Conservation (phyloP, 129 eudicot genomes). For the Flaveria brownii region DNA sequence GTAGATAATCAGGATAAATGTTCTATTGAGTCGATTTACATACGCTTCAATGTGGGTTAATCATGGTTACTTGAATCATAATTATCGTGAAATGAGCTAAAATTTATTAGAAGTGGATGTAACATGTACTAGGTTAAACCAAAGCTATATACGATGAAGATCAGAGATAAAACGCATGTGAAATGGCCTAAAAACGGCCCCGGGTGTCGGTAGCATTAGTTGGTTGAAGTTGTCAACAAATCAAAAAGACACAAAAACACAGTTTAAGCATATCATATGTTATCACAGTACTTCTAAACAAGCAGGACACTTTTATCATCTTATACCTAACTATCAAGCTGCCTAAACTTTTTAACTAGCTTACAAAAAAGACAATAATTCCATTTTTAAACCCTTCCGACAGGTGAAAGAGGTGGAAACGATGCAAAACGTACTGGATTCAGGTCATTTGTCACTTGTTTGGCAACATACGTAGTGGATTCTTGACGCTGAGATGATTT, state of each 20-base stretch:
- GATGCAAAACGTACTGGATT: slow-evolving; percentile 48
- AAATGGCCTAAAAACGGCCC: too few species aligned
- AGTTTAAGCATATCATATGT: slow-evolving; percentile 12
- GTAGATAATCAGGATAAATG: too few species aligned
- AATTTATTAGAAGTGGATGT: too few species aligned
- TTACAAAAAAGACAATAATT: slow-evolving; percentile 1
- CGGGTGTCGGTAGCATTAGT: not conserved
- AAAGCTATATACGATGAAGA: too few species aligned
- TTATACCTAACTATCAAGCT: slow-evolving; percentile 21
- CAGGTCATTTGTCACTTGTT: slow-evolving; percentile 34
- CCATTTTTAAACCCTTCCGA: slow-evolving; percentile 36
- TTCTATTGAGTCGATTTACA: too few species aligned
- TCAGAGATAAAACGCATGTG: too few species aligned
- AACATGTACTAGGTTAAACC: too few species aligned
- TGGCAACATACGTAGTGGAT: slow-evolving; percentile 21
- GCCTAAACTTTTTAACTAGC: slow-evolving; percentile 15
- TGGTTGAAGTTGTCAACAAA: not conserved
- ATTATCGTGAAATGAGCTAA: too few species aligned
- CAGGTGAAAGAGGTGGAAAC: slow-evolving; percentile 44
- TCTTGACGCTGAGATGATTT: slow-evolving; percentile 45
- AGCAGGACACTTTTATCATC: slow-evolving; percentile 9
- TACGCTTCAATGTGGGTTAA: too few species aligned
- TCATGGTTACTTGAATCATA: too few species aligned
- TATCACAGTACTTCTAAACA: slow-evolving; percentile 21
- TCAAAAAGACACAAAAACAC: not conserved